These are phyloP conservation scores for Eucalyptus shirleyi DNA, from an alignment of 345 rosid species.

Conservation along the genomic window DNA sequence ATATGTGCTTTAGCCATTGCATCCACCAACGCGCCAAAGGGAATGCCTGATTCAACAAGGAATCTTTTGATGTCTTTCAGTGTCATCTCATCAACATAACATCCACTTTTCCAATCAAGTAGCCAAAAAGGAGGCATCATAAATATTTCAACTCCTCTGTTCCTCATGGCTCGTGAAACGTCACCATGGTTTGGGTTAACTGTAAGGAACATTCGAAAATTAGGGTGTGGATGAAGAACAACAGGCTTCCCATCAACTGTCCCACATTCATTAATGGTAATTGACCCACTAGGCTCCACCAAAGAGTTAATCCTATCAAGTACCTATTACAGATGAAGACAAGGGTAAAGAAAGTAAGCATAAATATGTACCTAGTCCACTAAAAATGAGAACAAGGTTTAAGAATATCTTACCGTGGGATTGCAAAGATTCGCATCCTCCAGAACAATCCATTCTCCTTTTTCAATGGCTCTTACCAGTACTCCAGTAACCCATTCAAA, in stretches of 20 bases:
- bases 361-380: not conserved
- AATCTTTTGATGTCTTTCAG: conserved; percentile 52
- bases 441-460: conserved; percentile 90
- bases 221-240: conserved; percentile 67
- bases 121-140: conserved; percentile 94
- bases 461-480: conserved; percentile 81
- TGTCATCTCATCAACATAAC: conserved; percentile 30
- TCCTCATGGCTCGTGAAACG: conserved; percentile 95
- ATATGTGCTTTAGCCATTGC: conserved; percentile 87
- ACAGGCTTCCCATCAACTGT: conserved; percentile 76
- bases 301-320: conserved; percentile 97
- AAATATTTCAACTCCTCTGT: conserved; percentile 92
- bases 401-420: conserved; percentile 59
- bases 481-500: conserved; percentile 93
- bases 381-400: not conserved
- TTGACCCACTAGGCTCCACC: conserved; percentile 83
- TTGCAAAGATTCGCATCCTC: conserved; percentile 95
- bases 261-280: conserved; percentile 88
- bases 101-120: conserved; percentile 23
- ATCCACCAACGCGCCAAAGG: conserved; percentile 41
- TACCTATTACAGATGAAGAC: conserved; percentile 32
- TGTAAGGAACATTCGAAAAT: conserved; percentile 82
- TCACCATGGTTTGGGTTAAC: conserved; percentile 86
- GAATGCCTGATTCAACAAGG: conserved; percentile 72
- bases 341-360: not conserved